Conservation (phyloP, 441 rosid genomes). For the Sinapis alba region DNA sequence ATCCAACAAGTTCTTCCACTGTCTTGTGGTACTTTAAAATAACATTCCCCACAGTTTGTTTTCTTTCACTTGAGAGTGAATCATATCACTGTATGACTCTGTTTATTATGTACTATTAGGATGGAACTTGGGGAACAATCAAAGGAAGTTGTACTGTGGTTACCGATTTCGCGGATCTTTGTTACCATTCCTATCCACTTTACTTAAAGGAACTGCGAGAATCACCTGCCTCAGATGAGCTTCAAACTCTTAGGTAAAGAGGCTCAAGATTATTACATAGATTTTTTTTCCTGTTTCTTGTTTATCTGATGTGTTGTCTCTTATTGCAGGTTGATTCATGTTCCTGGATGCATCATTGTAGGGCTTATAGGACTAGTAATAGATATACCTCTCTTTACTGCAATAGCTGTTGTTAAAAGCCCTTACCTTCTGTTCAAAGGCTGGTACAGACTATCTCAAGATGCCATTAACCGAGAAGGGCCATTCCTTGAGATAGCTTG, state of each 20-base stretch:
- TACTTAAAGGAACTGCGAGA: slow-evolving; percentile 69
- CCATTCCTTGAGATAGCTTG: slow-evolving; percentile 88
- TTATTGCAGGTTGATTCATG: slow-evolving; percentile 65
- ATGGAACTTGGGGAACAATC: slow-evolving; percentile 84
- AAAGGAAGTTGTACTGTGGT: slow-evolving; percentile 75
- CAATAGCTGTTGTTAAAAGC: slow-evolving; percentile 69
- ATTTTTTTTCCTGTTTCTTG: background rate
- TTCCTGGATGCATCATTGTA: slow-evolving; percentile 73
- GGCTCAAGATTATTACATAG: background rate
- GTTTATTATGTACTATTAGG: slow-evolving; percentile 45
- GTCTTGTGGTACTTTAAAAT: slow-evolving; percentile 54
- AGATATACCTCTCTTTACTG: slow-evolving; percentile 69
- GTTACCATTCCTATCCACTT: slow-evolving; percentile 68
- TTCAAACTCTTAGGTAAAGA: slow-evolving; percentile 64
- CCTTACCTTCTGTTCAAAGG: slow-evolving; percentile 80
- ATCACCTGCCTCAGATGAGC: slow-evolving; percentile 55
- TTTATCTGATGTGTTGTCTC: background rate
- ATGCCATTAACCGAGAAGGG: slow-evolving; percentile 71
- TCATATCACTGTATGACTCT: slow-evolving; percentile 10
- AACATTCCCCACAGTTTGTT: background rate
- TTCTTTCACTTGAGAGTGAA: background rate
- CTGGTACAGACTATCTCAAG: slow-evolving; percentile 72
- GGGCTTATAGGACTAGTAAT: slow-evolving; percentile 70
- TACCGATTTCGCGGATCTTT: slow-evolving; percentile 71
- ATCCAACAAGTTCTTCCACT: slow-evolving; percentile 63